These are phyloP conservation scores for Acacia concinna DNA, from an alignment of 331 rosid species.

Conservation along the genomic window DNA sequence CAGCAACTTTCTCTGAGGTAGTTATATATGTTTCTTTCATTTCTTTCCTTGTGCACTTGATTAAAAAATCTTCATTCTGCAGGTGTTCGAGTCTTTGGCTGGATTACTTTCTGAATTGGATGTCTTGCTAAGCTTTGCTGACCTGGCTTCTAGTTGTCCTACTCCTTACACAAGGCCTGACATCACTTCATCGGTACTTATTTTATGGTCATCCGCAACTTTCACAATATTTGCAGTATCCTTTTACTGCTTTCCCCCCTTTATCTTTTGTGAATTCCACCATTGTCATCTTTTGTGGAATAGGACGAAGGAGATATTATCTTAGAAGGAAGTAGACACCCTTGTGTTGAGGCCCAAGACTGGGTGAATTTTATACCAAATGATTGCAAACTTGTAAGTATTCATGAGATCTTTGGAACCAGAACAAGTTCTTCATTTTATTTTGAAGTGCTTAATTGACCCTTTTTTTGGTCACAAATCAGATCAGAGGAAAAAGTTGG, in stretches of 20 bases:
- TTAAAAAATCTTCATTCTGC: constrained; percentile 38
- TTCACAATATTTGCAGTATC: constrained; percentile 9
- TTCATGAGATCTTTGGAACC: constrained; percentile 33
- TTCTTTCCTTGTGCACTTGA: constrained; percentile 28
- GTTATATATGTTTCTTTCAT: constrained; percentile 20
- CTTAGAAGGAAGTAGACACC: constrained; percentile 92
- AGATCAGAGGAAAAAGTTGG: constrained; percentile 95
- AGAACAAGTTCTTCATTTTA: constrained; percentile 13
- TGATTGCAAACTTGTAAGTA: constrained; percentile 88
- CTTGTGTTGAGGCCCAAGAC: constrained; percentile 98
- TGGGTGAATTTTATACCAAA: constrained; percentile 98
- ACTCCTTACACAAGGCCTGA: constrained; percentile 87
- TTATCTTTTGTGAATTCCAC: not conserved
- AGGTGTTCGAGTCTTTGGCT: constrained; percentile 84
- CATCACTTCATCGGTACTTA: constrained; percentile 73
- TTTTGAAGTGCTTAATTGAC: constrained; percentile 14
- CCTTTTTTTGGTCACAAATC: constrained; percentile 26
- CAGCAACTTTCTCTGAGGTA: constrained; percentile 81
- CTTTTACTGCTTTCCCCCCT: not conserved
- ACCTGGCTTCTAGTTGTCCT: constrained; percentile 86
- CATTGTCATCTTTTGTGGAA: constrained; percentile 34
- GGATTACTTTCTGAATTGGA: constrained; percentile 84
- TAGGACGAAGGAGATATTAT: constrained; percentile 85
- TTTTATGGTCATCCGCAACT: constrained; percentile 26
- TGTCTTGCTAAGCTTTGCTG: constrained; percentile 91